These are phyloP conservation scores for Linnemannia exigua DNA, from an alignment of 192 early-diverging fungal species.

Conservation along the genomic window DNA sequence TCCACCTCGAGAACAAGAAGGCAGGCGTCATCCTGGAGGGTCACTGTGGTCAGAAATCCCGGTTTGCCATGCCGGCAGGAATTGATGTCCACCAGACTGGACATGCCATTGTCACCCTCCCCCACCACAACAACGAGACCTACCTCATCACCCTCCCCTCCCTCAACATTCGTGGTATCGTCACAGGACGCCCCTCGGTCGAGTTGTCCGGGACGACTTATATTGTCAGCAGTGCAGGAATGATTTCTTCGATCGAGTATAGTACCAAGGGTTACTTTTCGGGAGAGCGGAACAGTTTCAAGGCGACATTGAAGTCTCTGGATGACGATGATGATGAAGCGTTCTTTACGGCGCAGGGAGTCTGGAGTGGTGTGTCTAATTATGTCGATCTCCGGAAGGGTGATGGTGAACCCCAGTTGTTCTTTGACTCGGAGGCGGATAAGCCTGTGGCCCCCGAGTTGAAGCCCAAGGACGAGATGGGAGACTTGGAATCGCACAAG, in stretches of 20 bases:
- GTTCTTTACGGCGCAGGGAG: slow-evolving; percentile 59
- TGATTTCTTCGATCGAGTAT: slow-evolving; percentile 73
- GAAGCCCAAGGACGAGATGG: slow-evolving; percentile 70
- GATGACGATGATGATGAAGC: background rate
- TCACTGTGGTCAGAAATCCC: slow-evolving; percentile 73
- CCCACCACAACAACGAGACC: slow-evolving; percentile 67
- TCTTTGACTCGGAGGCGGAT: slow-evolving; percentile 72
- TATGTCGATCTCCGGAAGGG: slow-evolving; percentile 57
- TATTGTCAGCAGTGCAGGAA: slow-evolving; percentile 32
- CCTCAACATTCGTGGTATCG: slow-evolving; percentile 80
- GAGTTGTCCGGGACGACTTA: slow-evolving; percentile 37
- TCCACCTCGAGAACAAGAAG: slow-evolving; percentile 49
- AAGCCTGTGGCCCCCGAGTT: slow-evolving; percentile 71
- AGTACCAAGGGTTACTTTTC: slow-evolving; percentile 81
- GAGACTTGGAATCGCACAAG: slow-evolving; percentile 72
- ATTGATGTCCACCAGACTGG: slow-evolving; percentile 80
- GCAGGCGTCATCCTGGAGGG: slow-evolving; percentile 46
- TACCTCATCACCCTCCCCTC: slow-evolving; percentile 82
- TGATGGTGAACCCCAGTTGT: slow-evolving; percentile 33
- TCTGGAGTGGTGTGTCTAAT: slow-evolving; percentile 76
- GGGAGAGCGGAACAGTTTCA: slow-evolving; percentile 83
- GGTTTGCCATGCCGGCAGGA: slow-evolving; percentile 83
- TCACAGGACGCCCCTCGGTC: slow-evolving; percentile 60
- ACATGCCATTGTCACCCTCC: slow-evolving; percentile 74
- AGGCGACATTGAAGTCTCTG: slow-evolving; percentile 58